Percentiles rank a stretch among this genome's conserved stretches.
These are phyloP conservation scores for Astragalus glycyphyllos DNA, from an alignment of 306 rosid species.

Conservation along the genomic window DNA sequence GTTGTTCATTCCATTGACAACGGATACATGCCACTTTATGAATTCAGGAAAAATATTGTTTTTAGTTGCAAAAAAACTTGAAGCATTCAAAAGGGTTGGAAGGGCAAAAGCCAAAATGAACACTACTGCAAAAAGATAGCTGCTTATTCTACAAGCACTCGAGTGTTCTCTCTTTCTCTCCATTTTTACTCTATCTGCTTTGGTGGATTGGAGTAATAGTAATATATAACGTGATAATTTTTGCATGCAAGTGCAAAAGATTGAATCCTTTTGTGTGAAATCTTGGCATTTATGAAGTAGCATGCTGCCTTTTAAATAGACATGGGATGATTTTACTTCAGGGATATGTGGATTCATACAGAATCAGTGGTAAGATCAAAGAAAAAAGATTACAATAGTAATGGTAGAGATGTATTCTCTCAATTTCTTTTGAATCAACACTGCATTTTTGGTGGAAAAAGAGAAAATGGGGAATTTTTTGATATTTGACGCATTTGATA, in stretches of 20 bases:
- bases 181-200: constrained; percentile 2
- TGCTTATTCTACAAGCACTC: neutral
- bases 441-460: neutral
- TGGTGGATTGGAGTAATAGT: neutral
- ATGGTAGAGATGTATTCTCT: neutral
- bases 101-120: constrained; percentile 10
- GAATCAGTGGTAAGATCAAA: neutral
- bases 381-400: neutral
- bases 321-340: neutral
- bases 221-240: constrained; percentile 3
- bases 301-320: constrained; percentile 28
- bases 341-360: neutral
- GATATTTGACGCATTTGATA: neutral
- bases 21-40: constrained; percentile 53
- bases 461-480: neutral
- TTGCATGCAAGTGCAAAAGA: neutral
- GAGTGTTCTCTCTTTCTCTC: neutral
- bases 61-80: neutral
- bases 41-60: constrained; percentile 43
- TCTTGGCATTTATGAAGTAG: constrained; percentile 31
- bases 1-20: constrained; percentile 43
- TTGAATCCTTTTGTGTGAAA: constrained; percentile 27
- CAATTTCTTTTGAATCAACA: neutral
- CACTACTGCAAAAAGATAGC: neutral
- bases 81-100: constrained; percentile 29